Base-by-base conservation (phyloP, 2,329 filamentous ascomycete genomes). In the Xylariaceae sp. region DNA sequence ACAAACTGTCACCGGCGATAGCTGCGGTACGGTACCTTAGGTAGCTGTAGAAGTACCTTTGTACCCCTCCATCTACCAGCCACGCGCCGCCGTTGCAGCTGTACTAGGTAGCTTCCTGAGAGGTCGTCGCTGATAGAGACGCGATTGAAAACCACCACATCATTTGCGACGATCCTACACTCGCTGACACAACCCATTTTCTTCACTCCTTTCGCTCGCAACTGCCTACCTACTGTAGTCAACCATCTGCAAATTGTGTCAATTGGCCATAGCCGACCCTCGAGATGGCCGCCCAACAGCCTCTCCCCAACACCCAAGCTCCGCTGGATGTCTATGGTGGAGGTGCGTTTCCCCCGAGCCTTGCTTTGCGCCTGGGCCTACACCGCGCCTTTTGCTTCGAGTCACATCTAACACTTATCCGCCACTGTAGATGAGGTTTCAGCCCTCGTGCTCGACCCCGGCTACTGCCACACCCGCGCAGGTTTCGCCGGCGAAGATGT, bases 401-500 rank as follows among this genome's bases (percentile, higher is more conserved):
- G 43, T n/a, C 17, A 11, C 38, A 16, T 44, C 9, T 3, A 16
- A 50, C 19, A 28, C 54, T 57, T 36, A 54, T 44, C 18, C 19
- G 11, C 48, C 19, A 7, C 17, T 2, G 17, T 64, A 96, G 94
- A 99, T 78, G 94, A 99, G 77, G 92, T 99, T 60, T 95, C 92
- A 34, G 95, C 95, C 47, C 88, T 99, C 62, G 90, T 99, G 36
- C 89, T 99, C 67, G 94, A 99, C 69, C 89, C 94, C 3, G 94
- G 95, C 56, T 97, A 91, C 75, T 90, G 89, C 67, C 87, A 85
- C 62, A 92, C 89, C 39, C 91, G 95, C 73, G 94, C 92, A 54
- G 94, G 94, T 53, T 99, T 97, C 67, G 95, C 95, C 12, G 94
- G 95, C 67, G 95, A 99, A 81, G 94, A 99, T 74, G 88, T 91